phyloP scores from a whole-genome alignment of 768 basidiomycete genomes.

The Thelephora ganbajun region DNA sequence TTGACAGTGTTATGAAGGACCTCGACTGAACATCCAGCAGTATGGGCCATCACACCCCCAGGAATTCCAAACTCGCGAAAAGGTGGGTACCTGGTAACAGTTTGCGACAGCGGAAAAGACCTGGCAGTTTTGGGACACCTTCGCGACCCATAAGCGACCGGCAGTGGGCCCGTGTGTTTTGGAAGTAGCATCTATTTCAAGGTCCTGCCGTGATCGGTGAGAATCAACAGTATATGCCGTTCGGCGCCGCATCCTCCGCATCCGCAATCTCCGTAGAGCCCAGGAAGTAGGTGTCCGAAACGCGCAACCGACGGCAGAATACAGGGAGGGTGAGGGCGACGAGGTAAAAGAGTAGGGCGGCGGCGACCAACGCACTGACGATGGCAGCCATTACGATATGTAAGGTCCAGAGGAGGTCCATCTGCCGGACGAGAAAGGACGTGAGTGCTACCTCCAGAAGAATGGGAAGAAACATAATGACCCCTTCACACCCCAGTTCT shows the following conservation, averaged over 20 bases:
- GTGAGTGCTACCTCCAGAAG: slow-evolving; percentile 7
- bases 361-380: slow-evolving; percentile 1
- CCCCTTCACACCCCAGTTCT: slow-evolving; percentile 4
- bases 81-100: no score
- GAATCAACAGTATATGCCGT: neutral
- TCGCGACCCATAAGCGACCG: neutral
- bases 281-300: neutral
- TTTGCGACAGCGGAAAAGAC: no score
- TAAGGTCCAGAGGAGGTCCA: slow-evolving; percentile 10
- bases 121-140: neutral
- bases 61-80: no score
- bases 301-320: neutral
- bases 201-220: neutral
- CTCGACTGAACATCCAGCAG: no score
- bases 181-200: neutral
- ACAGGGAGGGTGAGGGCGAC: slow-evolving; percentile 3
- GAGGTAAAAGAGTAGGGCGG: slow-evolving; percentile 5
- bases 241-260: neutral
- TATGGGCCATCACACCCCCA: no score
- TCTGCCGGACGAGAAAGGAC: slow-evolving; percentile 11
- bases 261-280: neutral
- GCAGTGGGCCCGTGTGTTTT: neutral
- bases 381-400: slow-evolving; percentile 6
- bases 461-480: slow-evolving; percentile 5
- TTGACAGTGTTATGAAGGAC: no score